A percentile compares a stretch with the other conserved stretches of the same genome.
Conservation (phyloP, 2,329 filamentous ascomycete genomes). For the Neobulgaria alba region DNA sequence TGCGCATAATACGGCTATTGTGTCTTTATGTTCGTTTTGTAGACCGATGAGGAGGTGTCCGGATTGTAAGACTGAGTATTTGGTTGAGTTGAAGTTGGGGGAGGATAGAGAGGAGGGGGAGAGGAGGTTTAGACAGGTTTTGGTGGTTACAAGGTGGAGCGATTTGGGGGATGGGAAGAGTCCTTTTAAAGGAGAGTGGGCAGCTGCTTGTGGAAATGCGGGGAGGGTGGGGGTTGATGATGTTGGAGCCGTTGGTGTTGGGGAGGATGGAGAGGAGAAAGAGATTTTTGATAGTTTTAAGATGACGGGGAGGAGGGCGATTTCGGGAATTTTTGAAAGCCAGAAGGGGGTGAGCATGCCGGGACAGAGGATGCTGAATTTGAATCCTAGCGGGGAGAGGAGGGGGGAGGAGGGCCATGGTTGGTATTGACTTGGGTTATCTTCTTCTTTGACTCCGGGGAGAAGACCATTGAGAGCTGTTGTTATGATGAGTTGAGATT, state of each 20-base stretch:
- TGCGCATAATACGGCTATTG: constrained; percentile 34
- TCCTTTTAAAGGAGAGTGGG: constrained; percentile 45
- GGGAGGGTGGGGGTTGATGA: background rate
- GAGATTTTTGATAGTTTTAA: constrained; percentile 44
- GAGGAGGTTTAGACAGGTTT: constrained; percentile 46
- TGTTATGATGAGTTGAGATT: too few species aligned
- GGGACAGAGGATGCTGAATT: constrained; percentile 46
- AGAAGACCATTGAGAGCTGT: too few species aligned
- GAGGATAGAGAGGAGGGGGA: constrained; percentile 42
- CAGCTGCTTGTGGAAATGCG: constrained; percentile 40
- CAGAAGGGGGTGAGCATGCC: constrained; percentile 45
- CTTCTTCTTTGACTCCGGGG: too few species aligned
- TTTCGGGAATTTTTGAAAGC: constrained; percentile 51
- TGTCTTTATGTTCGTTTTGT: constrained; percentile 44
- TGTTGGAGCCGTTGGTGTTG: background rate
- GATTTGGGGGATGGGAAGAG: constrained; percentile 48
- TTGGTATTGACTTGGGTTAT: constrained; percentile 53
- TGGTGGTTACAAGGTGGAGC: constrained; percentile 53
- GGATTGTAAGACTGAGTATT: constrained; percentile 53
- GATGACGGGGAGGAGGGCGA: constrained; percentile 42
- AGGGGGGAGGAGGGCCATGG: constrained; percentile 45
- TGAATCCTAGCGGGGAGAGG: constrained; percentile 48
- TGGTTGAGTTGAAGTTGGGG: constrained; percentile 49
- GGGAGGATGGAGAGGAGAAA: constrained; percentile 2
- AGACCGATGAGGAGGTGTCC: constrained; percentile 52